These are phyloP conservation scores for Saccharomyces hybrid DNA, from an alignment of 1,139 yeast species.

Conservation along the genomic window DNA sequence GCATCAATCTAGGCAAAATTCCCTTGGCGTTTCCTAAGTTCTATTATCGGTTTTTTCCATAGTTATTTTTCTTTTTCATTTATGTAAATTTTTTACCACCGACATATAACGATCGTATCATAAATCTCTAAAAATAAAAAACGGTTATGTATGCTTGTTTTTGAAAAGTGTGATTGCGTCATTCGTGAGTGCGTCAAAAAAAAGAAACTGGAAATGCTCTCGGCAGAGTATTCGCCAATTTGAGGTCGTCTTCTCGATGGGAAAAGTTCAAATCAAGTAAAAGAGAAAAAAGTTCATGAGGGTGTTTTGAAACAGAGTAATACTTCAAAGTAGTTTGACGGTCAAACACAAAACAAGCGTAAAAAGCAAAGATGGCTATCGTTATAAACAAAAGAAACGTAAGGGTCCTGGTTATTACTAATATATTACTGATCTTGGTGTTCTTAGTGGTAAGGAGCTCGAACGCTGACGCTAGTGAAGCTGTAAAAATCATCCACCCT, in stretches of 20 bases:
- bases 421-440: constrained; percentile 21
- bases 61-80: not conserved
- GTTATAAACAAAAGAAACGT: constrained; percentile 21
- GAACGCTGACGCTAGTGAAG: constrained; percentile 6
- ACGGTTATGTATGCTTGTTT: not conserved
- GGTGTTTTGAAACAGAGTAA: no score
- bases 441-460: constrained; percentile 24
- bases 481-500: not conserved
- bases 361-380: constrained; percentile 1
- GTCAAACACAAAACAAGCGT: not conserved
- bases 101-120: not conserved
- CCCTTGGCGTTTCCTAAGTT: not conserved
- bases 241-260: not conserved
- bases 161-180: not conserved
- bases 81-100: not conserved
- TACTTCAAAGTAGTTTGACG: not conserved
- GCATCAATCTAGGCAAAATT: not conserved
- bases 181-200: not conserved
- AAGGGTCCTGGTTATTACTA: constrained; percentile 24
- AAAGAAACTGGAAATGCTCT: not conserved
- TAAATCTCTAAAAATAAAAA: not conserved
- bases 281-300: not conserved
- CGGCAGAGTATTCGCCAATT: not conserved
- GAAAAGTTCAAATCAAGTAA: not conserved
- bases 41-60: not conserved